Percentiles rank a stretch among this genome's conserved stretches.
These are phyloP conservation scores for Fusarium fujikuroi DNA, from an alignment of 2,329 filamentous ascomycete genomes.

Conservation along the genomic window DNA sequence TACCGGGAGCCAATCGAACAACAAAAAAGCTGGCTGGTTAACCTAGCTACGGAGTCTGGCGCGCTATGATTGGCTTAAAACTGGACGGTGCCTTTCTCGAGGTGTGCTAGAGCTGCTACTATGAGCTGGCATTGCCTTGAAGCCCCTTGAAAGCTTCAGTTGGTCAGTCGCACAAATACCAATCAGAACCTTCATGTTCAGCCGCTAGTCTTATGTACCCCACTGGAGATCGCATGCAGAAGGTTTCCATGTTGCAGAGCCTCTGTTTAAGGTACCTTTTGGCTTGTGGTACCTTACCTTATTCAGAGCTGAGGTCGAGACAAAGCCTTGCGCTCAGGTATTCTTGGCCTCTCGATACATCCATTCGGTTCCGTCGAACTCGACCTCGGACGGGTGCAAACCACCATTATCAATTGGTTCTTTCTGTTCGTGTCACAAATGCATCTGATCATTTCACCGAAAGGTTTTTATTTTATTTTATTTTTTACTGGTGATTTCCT, in stretches of 20 bases:
- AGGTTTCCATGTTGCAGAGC: slow-evolving; percentile 25
- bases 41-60: slow-evolving; percentile 35
- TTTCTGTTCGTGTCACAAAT: neutral
- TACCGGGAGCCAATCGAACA: slow-evolving; percentile 42
- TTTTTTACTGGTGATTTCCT: neutral
- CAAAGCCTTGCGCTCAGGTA: slow-evolving; percentile 3
- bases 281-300: slow-evolving; percentile 37
- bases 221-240: slow-evolving; percentile 35
- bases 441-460: neutral
- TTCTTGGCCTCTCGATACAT: slow-evolving; percentile 20
- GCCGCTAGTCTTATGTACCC: slow-evolving; percentile 12
- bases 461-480: too few species aligned
- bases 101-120: slow-evolving; percentile 36
- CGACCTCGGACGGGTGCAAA: neutral
- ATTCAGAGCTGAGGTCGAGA: slow-evolving; percentile 20
- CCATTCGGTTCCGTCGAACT: neutral
- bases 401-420: slow-evolving; percentile 3
- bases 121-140: slow-evolving; percentile 41
- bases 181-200: slow-evolving; percentile 19
- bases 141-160: slow-evolving; percentile 29
- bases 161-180: slow-evolving; percentile 14
- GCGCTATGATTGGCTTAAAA: slow-evolving; percentile 34
- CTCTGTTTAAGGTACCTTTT: slow-evolving; percentile 34
- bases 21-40: slow-evolving; percentile 35
- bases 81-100: slow-evolving; percentile 8